Evolutionary conservation across 2,329 filamentous ascomycete genomes (phyloP).

Genomic region (Diaporthe australafricana): DNA sequence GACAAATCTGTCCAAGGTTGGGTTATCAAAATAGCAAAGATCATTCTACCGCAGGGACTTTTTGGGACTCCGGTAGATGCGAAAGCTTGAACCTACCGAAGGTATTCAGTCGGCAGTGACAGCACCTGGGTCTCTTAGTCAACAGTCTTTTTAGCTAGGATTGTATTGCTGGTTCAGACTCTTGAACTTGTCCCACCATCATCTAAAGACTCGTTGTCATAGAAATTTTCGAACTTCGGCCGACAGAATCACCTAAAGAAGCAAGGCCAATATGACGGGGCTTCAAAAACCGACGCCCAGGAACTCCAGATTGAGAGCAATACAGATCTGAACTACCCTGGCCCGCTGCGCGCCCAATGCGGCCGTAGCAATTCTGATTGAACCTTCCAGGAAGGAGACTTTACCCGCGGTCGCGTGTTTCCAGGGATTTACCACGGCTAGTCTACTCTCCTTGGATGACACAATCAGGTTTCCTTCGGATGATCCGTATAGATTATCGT

Average conservation of each 20-base stretch:
- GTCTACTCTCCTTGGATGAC: neutral
- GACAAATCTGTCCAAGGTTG: no score
- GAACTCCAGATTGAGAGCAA: neutral
- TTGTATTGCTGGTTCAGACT: neutral
- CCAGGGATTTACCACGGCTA: neutral
- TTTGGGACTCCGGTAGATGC: no score
- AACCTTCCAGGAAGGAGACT: neutral
- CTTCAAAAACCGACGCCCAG: neutral
- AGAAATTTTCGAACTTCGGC: neutral
- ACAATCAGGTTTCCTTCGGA: slow-evolving; percentile 6
- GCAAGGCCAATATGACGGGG: neutral
- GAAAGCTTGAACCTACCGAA: no score
- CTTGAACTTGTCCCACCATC: neutral
- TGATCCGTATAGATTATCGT: neutral
- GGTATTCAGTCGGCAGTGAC: neutral
- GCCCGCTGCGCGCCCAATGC: neutral
- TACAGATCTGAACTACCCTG: neutral
- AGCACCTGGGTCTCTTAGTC: neutral
- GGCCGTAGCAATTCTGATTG: neutral
- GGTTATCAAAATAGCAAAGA: no score
- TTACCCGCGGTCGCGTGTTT: neutral
- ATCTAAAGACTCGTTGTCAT: no score
- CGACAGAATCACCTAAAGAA: neutral
- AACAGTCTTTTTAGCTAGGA: neutral
- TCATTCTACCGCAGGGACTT: no score